Evolutionary conservation across 2,329 filamentous ascomycete species (phyloP).

Genomic region (Penicillium sp.): DNA sequence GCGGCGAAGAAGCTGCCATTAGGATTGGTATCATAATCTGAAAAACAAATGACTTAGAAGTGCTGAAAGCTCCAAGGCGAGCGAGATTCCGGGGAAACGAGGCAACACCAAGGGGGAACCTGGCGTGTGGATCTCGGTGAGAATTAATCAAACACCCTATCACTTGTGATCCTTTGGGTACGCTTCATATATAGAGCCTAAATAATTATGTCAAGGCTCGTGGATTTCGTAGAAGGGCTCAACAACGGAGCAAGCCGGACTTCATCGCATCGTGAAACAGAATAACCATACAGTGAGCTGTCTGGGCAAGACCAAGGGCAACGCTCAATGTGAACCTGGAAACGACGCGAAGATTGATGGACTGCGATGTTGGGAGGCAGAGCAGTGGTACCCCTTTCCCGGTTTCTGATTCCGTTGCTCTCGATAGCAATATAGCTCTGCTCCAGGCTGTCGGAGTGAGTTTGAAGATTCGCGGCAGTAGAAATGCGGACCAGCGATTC

Average conservation of each 20-base stretch:
- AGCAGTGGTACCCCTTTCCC: not conserved
- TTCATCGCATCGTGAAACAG: slow-evolving; percentile 26
- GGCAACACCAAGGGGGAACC: not conserved
- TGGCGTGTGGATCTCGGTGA: not conserved
- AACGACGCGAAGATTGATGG: not conserved
- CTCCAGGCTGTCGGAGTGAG: not conserved
- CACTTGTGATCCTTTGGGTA: not conserved
- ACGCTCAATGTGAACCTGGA: not conserved
- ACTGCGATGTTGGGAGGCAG: not conserved
- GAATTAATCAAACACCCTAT: not conserved
- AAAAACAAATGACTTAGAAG: not conserved
- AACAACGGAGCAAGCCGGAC: slow-evolving; percentile 20
- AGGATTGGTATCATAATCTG: slow-evolving; percentile 1
- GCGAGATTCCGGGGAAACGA: not conserved
- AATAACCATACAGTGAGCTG: slow-evolving; percentile 15
- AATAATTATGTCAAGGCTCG: not conserved
- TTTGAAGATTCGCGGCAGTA: not conserved
- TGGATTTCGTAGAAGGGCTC: slow-evolving; percentile 1
- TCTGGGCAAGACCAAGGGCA: not conserved
- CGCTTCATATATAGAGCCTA: not conserved
- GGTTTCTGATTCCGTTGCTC: not conserved
- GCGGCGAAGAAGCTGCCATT: slow-evolving; percentile 36
- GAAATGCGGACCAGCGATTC: slow-evolving; percentile 5
- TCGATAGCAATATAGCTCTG: not conserved
- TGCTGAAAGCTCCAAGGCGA: not conserved